phyloP scores from a whole-genome alignment of 148 eudicot species.

The Camellia lanceoleosa region DNA sequence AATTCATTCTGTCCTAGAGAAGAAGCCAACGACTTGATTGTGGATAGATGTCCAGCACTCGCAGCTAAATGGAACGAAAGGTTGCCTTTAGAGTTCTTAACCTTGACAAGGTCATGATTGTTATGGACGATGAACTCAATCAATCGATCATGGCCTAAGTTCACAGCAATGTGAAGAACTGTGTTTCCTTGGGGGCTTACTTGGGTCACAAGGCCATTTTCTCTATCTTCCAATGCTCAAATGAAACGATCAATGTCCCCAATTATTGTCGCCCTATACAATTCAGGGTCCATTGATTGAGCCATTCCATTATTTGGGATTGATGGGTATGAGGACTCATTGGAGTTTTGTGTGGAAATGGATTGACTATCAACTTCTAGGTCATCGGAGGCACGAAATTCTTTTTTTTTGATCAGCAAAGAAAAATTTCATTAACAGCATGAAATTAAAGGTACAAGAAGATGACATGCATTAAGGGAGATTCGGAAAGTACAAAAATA shows the following conservation, averaged over 20 bases:
- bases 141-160: not conserved
- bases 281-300: not conserved
- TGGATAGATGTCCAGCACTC: not conserved
- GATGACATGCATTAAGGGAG: too few relatives aligned
- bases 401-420: too few relatives aligned
- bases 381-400: too few relatives aligned
- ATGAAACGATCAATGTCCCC: not conserved
- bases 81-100: slow-evolving; percentile 6
- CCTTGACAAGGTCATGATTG: slow-evolving; percentile 3
- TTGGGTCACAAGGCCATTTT: not conserved
- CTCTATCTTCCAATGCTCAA: not conserved
- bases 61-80: slow-evolving; percentile 26
- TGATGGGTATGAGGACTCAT: too few relatives aligned
- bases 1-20: not conserved
- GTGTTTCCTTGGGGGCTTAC: slow-evolving; percentile 21
- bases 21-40: not conserved
- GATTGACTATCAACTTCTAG: too few relatives aligned
- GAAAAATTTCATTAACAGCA: too few relatives aligned
- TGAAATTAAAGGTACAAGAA: too few relatives aligned
- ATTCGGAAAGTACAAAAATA: too few relatives aligned
- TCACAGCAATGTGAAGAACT: slow-evolving; percentile 18
- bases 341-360: too few relatives aligned
- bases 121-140: slow-evolving; percentile 5
- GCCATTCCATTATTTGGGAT: too few relatives aligned
- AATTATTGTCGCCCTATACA: slow-evolving; percentile 1